phyloP scores from a whole-genome alignment of 768 basidiomycete genomes.

The Agrocybe praecox region DNA sequence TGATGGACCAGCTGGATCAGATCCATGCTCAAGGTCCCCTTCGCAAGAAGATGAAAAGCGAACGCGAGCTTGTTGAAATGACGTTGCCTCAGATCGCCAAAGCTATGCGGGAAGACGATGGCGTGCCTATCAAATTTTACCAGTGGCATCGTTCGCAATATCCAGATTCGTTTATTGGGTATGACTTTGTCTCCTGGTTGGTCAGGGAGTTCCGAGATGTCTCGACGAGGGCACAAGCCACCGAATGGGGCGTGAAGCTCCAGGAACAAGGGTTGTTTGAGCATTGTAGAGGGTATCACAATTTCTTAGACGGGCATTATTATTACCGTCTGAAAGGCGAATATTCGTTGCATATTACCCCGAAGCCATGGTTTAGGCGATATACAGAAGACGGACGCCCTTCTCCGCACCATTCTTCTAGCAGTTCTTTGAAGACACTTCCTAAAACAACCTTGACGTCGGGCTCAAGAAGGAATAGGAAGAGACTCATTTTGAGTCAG shows the following conservation, averaged over 20 bases:
- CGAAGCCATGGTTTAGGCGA: constrained; percentile 69
- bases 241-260: constrained; percentile 77
- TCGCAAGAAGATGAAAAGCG: constrained; percentile 80
- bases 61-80: constrained; percentile 71
- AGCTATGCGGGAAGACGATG: constrained; percentile 85
- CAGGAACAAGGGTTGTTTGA: constrained; percentile 85
- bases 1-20: constrained; percentile 81
- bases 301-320: constrained; percentile 91
- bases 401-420: constrained; percentile 12
- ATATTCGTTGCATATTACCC: constrained; percentile 70
- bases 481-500: constrained; percentile 77
- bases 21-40: constrained; percentile 76
- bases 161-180: constrained; percentile 85
- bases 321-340: constrained; percentile 85
- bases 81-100: constrained; percentile 67
- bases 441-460: constrained; percentile 25
- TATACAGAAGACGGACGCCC: constrained; percentile 45
- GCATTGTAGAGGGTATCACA: constrained; percentile 77
- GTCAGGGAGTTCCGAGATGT: constrained; percentile 91
- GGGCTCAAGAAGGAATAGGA: constrained; percentile 48
- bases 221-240: constrained; percentile 76
- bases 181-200: constrained; percentile 90
- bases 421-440: constrained; percentile 8
- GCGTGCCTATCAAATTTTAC: constrained; percentile 80
- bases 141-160: constrained; percentile 80